Percentiles rank a stretch among this genome's conserved stretches.
These are phyloP conservation scores for Metarhizium sp. DNA, from an alignment of 2,329 filamentous ascomycete genomes.

Conservation along the genomic window DNA sequence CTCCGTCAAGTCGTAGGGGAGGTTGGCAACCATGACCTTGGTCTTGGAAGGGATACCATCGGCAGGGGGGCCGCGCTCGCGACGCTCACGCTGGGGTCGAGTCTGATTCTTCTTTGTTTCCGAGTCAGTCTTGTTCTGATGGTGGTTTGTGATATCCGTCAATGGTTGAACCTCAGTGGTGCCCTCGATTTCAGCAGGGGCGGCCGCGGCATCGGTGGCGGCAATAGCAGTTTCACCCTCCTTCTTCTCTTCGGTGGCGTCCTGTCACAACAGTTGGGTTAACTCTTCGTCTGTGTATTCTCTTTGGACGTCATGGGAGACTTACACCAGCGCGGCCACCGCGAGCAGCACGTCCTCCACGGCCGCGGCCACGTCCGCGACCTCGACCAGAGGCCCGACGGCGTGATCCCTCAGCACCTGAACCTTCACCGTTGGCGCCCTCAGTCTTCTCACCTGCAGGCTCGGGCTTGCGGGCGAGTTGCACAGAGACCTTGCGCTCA, in stretches of 20 bases:
- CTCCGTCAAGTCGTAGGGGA: conserved; percentile 95
- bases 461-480: conserved; percentile 96
- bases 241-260: conserved; percentile 34
- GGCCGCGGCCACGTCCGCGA: conserved; percentile 61
- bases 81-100: conserved; percentile 50
- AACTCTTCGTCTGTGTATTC: conserved; percentile 15
- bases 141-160: conserved; percentile 52
- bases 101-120: conserved; percentile 48
- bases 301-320: conserved; percentile 10
- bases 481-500: conserved; percentile 97
- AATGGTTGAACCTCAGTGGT: conserved; percentile 47
- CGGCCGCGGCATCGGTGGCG: conserved; percentile 36
- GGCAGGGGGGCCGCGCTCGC: conserved; percentile 88
- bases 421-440: conserved; percentile 65
- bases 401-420: conserved; percentile 56
- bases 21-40: conserved; percentile 99
- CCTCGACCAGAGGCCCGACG: conserved; percentile 55
- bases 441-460: conserved; percentile 68
- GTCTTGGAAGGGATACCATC: conserved; percentile 98
- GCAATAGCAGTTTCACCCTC: conserved; percentile 30
- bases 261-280: conserved; percentile 12
- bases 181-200: conserved; percentile 34
- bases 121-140: conserved; percentile 45
- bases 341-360: conserved; percentile 56
- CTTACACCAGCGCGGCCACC: conserved; percentile 35